Conservation (phyloP, 768 basidiomycete genomes). For the Lentinula guzmanii region DNA sequence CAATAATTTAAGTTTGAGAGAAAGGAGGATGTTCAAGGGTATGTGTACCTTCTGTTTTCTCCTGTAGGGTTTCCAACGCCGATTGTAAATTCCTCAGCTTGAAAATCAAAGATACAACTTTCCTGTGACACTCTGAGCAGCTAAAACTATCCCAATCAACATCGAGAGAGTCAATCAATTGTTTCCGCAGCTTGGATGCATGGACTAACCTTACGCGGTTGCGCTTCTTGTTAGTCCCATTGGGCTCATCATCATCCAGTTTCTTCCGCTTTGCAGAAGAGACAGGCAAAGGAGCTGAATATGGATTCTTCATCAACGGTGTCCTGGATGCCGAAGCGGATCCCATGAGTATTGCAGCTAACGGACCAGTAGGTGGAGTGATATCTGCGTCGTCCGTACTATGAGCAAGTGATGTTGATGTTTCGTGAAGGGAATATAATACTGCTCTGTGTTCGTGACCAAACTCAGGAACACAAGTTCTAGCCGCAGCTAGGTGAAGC, state of each 20-base stretch:
- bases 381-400: neutral
- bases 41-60: conserved; percentile 73
- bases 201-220: conserved; percentile 66
- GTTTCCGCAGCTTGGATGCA: neutral
- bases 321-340: neutral
- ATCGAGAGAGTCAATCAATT: neutral
- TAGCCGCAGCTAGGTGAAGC: no score
- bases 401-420: neutral
- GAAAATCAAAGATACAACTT: neutral
- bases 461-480: no score
- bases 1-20: conserved; percentile 10
- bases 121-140: conserved; percentile 76
- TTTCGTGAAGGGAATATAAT: no score
- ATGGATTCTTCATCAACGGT: neutral
- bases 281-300: conserved; percentile 14
- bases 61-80: conserved; percentile 16
- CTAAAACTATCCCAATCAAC: neutral
- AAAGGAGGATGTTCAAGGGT: conserved; percentile 2
- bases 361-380: neutral
- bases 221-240: conserved; percentile 53
- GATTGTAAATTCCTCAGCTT: neutral
- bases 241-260: conserved; percentile 50
- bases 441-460: no score
- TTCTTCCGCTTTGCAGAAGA: conserved; percentile 54
- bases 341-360: neutral